Evolutionary conservation across 2,329 filamentous ascomycete genomes (phyloP).

Genomic region (Verticillium longisporum): DNA sequence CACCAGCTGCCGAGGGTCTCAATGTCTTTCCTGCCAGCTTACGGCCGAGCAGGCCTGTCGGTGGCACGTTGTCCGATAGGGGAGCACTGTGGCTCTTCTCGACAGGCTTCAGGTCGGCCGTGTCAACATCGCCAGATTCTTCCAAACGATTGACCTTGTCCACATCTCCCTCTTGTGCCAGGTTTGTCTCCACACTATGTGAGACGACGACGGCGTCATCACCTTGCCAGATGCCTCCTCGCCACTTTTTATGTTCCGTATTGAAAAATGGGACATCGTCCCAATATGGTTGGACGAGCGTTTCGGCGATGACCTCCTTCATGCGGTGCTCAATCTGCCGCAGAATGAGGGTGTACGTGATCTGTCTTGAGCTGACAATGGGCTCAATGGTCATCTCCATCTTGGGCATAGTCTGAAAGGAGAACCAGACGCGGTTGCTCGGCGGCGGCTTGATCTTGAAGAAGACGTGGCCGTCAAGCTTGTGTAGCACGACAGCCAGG

Average conservation of each 20-base stretch:
- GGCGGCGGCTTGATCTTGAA: conserved; percentile 90
- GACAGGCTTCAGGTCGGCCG: conserved; percentile 34
- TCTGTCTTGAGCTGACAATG: conserved; percentile 89
- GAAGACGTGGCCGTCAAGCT: conserved; percentile 76
- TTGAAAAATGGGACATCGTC: conserved; percentile 89
- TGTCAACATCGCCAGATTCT: conserved; percentile 27
- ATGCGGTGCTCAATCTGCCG: conserved; percentile 93
- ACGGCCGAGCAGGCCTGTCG: conserved; percentile 42
- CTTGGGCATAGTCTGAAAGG: conserved; percentile 89
- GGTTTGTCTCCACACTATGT: conserved; percentile 26
- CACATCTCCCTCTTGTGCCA: conserved; percentile 37
- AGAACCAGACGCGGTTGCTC: conserved; percentile 93
- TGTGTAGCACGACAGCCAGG: conserved; percentile 77
- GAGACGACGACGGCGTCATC: conserved; percentile 39
- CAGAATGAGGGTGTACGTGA: conserved; percentile 88
- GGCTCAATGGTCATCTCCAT: conserved; percentile 93
- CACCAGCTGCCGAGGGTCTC: conserved; percentile 38
- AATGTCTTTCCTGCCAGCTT: conserved; percentile 32
- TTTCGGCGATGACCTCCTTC: conserved; percentile 88
- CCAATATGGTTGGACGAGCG: conserved; percentile 88
- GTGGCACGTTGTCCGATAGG: conserved; percentile 28
- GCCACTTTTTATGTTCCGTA: conserved; percentile 68
- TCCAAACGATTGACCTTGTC: conserved; percentile 40
- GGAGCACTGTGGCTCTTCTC: conserved; percentile 52
- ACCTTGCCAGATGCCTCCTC: conserved; percentile 74